Base-by-base conservation (phyloP, 139 green algal species). In the Coccomyxa sp. region DNA sequence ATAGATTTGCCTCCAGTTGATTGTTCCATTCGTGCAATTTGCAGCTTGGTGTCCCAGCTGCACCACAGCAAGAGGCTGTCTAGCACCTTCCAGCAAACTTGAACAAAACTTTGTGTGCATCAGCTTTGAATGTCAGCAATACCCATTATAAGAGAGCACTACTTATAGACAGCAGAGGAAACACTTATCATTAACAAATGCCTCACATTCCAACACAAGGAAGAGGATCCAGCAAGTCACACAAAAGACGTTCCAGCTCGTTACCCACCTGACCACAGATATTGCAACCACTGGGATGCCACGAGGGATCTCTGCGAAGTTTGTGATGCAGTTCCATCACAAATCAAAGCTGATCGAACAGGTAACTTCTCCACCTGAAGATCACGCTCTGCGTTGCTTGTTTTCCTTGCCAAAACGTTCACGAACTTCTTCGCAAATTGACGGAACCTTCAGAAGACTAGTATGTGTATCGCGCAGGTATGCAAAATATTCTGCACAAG, bases 261-360 rank as follows among this genome's bases (percentile, higher is more conserved):
- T 51, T 51, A 58, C 84, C 30, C 71, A 94, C 94, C 91, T 94
- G 89, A 16, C 95, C 95, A 79, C 95, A 98, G 31, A 98, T 90
- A 86, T 98, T 98, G 88, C 95, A 98, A 16, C 85, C 94, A 76
- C 90, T 91, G 0, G 92, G 93, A 80, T 97, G 91, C 95, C 94
- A 97, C 28, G 79, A 92, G n/a, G 95, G 95, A 83, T 97, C 94
- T 17, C 95, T 85, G 21, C 95, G 88, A 10, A 98, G 91, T 81
- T 93, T 92, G 57, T 98, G 95, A 78, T 98, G 95, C 79, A 96
- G 87, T 80, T 98, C 94, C 94, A 98, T 97, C 71, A 10, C n/a
- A 38, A 51, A 51, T 51, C 38, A 51, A 51, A 51, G 38, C 38
- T 51, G 38, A 7, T 7, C 3, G 38, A 7, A 51, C 38, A 7